phyloP scores from a whole-genome alignment of 768 basidiomycete genomes.

The Auricularia cornea region DNA sequence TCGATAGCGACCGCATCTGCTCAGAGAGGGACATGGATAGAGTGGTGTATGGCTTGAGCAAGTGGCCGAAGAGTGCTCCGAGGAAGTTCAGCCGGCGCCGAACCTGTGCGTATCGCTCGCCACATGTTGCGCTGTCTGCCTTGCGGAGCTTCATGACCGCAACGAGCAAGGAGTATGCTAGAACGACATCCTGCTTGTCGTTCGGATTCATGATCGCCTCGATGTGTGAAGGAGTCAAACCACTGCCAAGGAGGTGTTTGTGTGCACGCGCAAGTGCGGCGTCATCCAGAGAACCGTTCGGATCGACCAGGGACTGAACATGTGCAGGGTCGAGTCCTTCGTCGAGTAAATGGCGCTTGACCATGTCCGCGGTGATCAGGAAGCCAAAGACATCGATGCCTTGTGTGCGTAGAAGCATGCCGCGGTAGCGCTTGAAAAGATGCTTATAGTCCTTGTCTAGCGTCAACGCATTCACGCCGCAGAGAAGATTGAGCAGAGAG shows the following conservation, averaged over 20 bases:
- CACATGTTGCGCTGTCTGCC: not conserved
- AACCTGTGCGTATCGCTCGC: constrained; percentile 13
- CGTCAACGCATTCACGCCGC: constrained; percentile 27
- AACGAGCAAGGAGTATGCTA: constrained; percentile 18
- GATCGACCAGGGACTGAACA: not conserved
- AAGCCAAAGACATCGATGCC: constrained; percentile 20
- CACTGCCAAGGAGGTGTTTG: constrained; percentile 14
- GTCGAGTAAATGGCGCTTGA: constrained; percentile 4
- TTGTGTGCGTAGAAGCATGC: constrained; percentile 17
- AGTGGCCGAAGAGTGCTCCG: constrained; percentile 16
- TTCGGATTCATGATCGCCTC: constrained; percentile 19
- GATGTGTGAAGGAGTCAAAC: constrained; percentile 7
- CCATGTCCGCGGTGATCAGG: constrained; percentile 16
- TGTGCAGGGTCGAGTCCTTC: not conserved
- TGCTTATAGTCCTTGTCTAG: constrained; percentile 30
- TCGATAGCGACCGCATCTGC: constrained; percentile 26
- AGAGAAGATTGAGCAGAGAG: constrained; percentile 20
- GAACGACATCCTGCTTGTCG: constrained; percentile 27
- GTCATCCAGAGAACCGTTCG: not conserved
- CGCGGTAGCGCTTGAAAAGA: constrained; percentile 25
- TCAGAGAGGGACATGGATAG: constrained; percentile 22
- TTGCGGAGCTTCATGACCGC: constrained; percentile 19
- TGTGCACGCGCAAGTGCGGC: not conserved
- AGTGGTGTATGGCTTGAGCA: constrained; percentile 24
- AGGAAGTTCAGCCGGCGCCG: constrained; percentile 17